Percentiles rank a stretch among this genome's conserved stretches.
phyloP scores from a whole-genome alignment of 1,139 yeast genomes.

The Pneumocystis oryctolagi region DNA sequence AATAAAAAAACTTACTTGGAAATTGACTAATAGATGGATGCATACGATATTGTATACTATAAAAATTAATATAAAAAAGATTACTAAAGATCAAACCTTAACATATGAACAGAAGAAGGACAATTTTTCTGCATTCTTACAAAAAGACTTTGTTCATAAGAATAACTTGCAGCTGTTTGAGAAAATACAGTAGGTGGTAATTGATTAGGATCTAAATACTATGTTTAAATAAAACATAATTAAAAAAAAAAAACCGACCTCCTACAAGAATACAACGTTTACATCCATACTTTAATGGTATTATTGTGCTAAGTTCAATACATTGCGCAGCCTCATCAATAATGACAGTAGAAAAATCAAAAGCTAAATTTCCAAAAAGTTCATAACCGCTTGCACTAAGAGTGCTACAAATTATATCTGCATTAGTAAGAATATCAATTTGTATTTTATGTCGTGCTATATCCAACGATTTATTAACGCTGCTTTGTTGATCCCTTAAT shows the following conservation, averaged over 20 bases:
- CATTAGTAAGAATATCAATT: constrained; percentile 53
- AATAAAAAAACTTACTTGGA: constrained; percentile 74
- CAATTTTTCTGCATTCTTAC: constrained; percentile 74
- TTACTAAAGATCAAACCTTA: constrained; percentile 20
- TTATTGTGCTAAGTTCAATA: constrained; percentile 81
- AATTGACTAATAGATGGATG: constrained; percentile 79
- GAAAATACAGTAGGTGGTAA: constrained; percentile 97
- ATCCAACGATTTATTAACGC: constrained; percentile 61
- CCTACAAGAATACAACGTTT: constrained; percentile 93
- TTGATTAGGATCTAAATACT: constrained; percentile 66
- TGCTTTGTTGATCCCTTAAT: constrained; percentile 56
- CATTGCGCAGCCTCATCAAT: constrained; percentile 98
- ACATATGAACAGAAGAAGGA: constrained; percentile 49
- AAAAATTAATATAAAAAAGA: background rate
- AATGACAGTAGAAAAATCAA: constrained; percentile 80
- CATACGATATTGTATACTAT: constrained; percentile 94
- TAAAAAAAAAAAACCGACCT: constrained; percentile 5
- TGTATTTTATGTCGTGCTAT: constrained; percentile 63
- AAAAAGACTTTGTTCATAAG: constrained; percentile 83
- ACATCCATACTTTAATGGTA: constrained; percentile 88
- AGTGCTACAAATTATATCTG: constrained; percentile 83
- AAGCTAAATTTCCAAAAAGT: constrained; percentile 55
- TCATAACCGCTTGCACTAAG: constrained; percentile 92
- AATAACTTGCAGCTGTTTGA: constrained; percentile 61
- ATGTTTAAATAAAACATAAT: background rate